A percentile compares a stretch with the other conserved stretches of the same genome.
Evolutionary conservation across 192 early-diverging fungal genomes (phyloP).

Genomic region (Entrophospora sp.): DNA sequence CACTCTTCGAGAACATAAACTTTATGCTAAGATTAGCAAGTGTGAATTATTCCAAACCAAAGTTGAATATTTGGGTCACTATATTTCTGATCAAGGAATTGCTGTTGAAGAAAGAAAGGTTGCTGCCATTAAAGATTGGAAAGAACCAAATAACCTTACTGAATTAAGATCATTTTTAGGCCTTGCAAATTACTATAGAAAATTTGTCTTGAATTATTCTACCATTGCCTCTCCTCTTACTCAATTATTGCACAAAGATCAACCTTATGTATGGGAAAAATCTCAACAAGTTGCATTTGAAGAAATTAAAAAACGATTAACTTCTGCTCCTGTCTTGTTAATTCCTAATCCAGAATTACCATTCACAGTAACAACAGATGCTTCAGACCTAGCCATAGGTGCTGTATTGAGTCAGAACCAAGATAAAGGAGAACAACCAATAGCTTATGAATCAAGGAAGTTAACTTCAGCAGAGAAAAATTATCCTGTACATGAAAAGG

Average conservation of each 20-base stretch:
- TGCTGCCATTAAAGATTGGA: conserved; percentile 19
- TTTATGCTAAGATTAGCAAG: conserved; percentile 19
- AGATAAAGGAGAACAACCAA: conserved; percentile 20
- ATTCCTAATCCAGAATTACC: conserved; percentile 23
- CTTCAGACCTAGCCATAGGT: conserved; percentile 32
- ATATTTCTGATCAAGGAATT: conserved; percentile 22
- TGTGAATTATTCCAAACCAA: conserved; percentile 22
- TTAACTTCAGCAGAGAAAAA: conserved; percentile 21
- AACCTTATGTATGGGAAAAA: conserved; percentile 10
- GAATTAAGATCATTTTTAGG: conserved; percentile 27
- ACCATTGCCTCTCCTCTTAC: conserved; percentile 16
- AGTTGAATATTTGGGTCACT: conserved; percentile 27
- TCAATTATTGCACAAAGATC: conserved; percentile 20
- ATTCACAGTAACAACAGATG: conserved; percentile 28
- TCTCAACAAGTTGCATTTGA: conserved; percentile 23
- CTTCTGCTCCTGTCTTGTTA: conserved; percentile 17
- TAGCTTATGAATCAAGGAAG: conserved; percentile 28
- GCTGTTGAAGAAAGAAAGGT: conserved; percentile 19
- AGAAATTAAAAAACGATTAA: conserved; percentile 19
- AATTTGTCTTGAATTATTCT: conserved; percentile 23
- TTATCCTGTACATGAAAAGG: conserved; percentile 28
- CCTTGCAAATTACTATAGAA: conserved; percentile 23
- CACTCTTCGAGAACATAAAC: neutral
- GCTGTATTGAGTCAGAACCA: conserved; percentile 29
- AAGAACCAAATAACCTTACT: neutral